Evolutionary conservation across 441 rosid genomes (phyloP).

Genomic region (Syzygium malaccense): DNA sequence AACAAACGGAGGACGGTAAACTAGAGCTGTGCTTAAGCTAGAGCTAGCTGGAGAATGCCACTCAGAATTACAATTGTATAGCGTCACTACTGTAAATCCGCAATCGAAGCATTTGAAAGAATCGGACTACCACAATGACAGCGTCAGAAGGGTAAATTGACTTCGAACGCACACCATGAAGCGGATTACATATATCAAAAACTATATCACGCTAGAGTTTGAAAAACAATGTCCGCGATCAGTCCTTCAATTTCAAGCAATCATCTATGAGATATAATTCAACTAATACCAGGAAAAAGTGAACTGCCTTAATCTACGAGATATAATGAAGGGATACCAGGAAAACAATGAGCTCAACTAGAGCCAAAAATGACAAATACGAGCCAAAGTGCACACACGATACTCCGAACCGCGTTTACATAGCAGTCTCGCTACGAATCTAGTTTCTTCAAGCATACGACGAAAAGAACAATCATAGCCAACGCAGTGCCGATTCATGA

Average conservation of each 20-base stretch:
- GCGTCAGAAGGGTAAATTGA: not conserved
- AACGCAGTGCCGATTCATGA: not conserved
- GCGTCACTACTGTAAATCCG: not conserved
- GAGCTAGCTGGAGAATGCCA: not conserved
- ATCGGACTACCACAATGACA: not conserved
- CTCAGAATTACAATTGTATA: not conserved
- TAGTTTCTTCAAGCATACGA: not conserved
- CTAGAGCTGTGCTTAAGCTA: not conserved
- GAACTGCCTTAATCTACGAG: not conserved
- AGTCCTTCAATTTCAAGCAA: not conserved
- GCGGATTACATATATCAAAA: not conserved
- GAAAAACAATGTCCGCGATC: not conserved
- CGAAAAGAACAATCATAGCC: not conserved
- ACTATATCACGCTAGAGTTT: not conserved
- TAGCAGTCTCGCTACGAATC: not conserved
- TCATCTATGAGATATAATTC: not conserved
- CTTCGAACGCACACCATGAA: not conserved
- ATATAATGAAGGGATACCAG: not conserved
- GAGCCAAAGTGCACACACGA: not conserved
- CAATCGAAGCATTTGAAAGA: not conserved
- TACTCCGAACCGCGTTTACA: not conserved
- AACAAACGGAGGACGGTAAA: not conserved
- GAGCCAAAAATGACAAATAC: not conserved
- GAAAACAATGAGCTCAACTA: not conserved
- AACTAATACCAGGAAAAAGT: not conserved